These are phyloP conservation scores for Phytophthora tentaculata DNA, from an alignment of 352 stramenopile genomes.

Conservation along the genomic window DNA sequence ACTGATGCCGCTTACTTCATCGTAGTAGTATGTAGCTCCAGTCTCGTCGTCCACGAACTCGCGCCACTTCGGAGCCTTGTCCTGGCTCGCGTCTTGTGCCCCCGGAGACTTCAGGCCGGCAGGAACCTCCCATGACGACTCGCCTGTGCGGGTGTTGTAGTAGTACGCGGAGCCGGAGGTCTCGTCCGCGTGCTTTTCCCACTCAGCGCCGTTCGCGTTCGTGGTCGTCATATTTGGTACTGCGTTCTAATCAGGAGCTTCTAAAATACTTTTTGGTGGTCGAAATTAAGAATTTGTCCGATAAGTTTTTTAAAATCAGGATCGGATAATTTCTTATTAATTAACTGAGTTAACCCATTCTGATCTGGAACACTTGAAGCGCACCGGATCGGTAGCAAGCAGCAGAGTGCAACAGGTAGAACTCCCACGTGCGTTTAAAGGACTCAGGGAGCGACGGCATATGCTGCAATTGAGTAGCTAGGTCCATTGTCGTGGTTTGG, in stretches of 20 bases:
- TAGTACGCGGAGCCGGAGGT: slow-evolving; percentile 69
- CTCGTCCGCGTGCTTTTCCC: slow-evolving; percentile 80
- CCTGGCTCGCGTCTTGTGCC: background rate
- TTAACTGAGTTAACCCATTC: slow-evolving; percentile 40
- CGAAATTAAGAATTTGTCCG: too few relatives aligned
- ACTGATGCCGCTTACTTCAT: slow-evolving; percentile 70
- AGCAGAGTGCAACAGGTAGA: slow-evolving; percentile 89
- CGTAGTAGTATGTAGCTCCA: slow-evolving; percentile 74
- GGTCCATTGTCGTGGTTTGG: slow-evolving; percentile 5
- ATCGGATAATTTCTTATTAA: background rate
- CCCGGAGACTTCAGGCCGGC: slow-evolving; percentile 38
- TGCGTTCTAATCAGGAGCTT: background rate
- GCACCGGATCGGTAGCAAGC: slow-evolving; percentile 79
- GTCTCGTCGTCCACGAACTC: slow-evolving; percentile 69
- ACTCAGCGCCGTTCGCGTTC: slow-evolving; percentile 33
- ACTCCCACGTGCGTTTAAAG: slow-evolving; percentile 89
- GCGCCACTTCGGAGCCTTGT: slow-evolving; percentile 56
- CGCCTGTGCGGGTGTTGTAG: slow-evolving; percentile 72
- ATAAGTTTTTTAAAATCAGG: too few relatives aligned
- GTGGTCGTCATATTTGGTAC: slow-evolving; percentile 14
- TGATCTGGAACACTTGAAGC: slow-evolving; percentile 77
- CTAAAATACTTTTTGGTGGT: background rate
- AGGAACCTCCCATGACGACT: slow-evolving; percentile 77
- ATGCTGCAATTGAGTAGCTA: slow-evolving; percentile 7
- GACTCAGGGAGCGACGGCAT: slow-evolving; percentile 64